Conservation (phyloP, 2,329 filamentous ascomycete genomes). For the Orbilia javanica region DNA sequence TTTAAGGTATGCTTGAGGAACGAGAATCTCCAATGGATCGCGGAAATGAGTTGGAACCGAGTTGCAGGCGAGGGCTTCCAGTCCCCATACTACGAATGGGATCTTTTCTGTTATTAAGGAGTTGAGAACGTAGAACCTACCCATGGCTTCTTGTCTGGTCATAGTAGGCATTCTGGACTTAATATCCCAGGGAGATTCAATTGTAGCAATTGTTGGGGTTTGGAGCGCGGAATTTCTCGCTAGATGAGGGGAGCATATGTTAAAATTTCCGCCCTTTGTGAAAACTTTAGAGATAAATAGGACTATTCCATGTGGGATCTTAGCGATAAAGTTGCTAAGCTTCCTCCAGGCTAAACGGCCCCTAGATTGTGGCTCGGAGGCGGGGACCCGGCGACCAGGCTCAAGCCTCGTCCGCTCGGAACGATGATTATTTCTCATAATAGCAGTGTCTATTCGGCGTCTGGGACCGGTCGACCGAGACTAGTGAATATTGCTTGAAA, state of each 20-base stretch:
- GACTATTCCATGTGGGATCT: background rate
- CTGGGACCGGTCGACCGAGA: too few relatives aligned
- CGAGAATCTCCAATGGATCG: slow-evolving; percentile 43
- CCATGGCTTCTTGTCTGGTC: slow-evolving; percentile 7
- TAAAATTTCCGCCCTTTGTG: background rate
- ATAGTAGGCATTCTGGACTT: slow-evolving; percentile 7
- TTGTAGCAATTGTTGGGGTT: background rate
- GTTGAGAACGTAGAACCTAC: slow-evolving; percentile 22
- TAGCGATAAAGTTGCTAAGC: background rate
- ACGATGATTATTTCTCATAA: background rate
- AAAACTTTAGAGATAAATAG: background rate
- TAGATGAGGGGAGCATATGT: background rate
- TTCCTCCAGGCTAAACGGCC: background rate
- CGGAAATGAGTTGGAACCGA: slow-evolving; percentile 23
- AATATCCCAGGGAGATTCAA: slow-evolving; percentile 14
- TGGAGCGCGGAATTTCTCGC: background rate
- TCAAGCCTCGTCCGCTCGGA: background rate
- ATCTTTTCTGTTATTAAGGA: slow-evolving; percentile 4
- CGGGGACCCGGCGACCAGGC: background rate
- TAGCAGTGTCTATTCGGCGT: too few relatives aligned
- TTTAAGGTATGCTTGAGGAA: slow-evolving; percentile 22
- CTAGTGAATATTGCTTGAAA: too few relatives aligned
- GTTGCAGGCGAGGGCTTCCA: slow-evolving; percentile 45
- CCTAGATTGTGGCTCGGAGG: background rate
- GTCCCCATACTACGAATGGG: slow-evolving; percentile 42